Evolutionary conservation across 1,284 basidiomycete genomes (phyloP).

Genomic region (Rhodotorula sp.): DNA sequence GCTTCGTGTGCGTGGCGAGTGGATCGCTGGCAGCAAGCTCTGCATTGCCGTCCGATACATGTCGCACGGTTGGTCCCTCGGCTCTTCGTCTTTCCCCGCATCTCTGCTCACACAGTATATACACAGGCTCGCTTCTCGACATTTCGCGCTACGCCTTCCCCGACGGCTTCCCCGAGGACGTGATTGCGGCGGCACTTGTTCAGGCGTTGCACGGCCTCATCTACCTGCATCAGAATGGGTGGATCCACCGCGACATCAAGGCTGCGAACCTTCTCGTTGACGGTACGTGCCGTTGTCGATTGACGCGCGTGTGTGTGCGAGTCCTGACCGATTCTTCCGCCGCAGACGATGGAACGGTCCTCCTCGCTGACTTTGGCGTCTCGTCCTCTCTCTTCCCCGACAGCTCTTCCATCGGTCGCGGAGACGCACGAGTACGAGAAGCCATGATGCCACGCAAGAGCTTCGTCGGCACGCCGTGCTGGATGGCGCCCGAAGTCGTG

Average conservation of each 20-base stretch:
- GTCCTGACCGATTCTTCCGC: background rate
- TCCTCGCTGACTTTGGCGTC: constrained; percentile 84
- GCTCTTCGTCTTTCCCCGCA: too few species aligned
- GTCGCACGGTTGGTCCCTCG: constrained; percentile 58
- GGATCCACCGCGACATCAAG: constrained; percentile 83
- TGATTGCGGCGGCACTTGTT: constrained; percentile 75
- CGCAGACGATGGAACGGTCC: constrained; percentile 67
- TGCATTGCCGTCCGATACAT: constrained; percentile 85
- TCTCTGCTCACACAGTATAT: background rate
- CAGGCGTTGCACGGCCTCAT: constrained; percentile 81
- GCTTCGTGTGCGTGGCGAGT: constrained; percentile 80
- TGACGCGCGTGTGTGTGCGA: too few species aligned
- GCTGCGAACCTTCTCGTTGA: constrained; percentile 85
- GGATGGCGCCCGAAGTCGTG: constrained; percentile 92
- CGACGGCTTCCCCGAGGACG: constrained; percentile 82
- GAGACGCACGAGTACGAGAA: constrained; percentile 44
- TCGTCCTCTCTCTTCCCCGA: constrained; percentile 72
- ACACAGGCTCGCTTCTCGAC: constrained; percentile 40
- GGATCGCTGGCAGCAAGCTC: constrained; percentile 79
- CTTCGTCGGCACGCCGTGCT: constrained; percentile 89
- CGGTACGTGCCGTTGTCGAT: constrained; percentile 55
- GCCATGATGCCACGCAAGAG: constrained; percentile 67
- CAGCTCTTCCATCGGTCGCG: constrained; percentile 5
- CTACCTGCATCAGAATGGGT: constrained; percentile 82
- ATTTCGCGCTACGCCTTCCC: constrained; percentile 67